phyloP scores from a whole-genome alignment of 345 rosid species.

The Murraya paniculata region DNA sequence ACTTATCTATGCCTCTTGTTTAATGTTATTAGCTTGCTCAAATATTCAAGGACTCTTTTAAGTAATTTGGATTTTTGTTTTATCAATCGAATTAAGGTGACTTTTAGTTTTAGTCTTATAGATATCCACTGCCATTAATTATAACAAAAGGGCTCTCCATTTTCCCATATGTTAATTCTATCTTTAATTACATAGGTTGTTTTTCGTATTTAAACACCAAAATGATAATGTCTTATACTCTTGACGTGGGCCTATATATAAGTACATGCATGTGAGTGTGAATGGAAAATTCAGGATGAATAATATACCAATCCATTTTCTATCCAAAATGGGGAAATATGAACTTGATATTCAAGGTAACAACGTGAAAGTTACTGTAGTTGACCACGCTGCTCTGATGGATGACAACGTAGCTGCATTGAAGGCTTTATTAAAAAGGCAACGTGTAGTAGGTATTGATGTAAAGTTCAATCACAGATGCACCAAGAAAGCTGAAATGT shows the following conservation, averaged over 20 bases:
- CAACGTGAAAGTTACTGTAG: not conserved
- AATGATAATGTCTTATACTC: too few species aligned
- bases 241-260: too few species aligned
- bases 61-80: not conserved
- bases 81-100: not conserved
- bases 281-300: too few species aligned
- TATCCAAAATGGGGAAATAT: constrained; percentile 1
- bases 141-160: not conserved
- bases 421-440: not conserved
- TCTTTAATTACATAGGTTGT: not conserved
- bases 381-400: not conserved
- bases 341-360: not conserved
- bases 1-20: too few species aligned
- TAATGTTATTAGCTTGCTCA: too few species aligned
- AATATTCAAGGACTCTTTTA: too few species aligned
- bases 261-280: too few species aligned
- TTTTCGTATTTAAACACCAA: not conserved
- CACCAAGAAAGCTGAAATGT: not conserved
- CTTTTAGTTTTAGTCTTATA: too few species aligned
- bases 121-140: not conserved
- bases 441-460: not conserved
- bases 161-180: not conserved
- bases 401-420: not conserved
- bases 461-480: not conserved
- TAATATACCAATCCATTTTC: not conserved